Evolutionary conservation across 768 basidiomycete species (phyloP).

Genomic region (Boletus sp.): DNA sequence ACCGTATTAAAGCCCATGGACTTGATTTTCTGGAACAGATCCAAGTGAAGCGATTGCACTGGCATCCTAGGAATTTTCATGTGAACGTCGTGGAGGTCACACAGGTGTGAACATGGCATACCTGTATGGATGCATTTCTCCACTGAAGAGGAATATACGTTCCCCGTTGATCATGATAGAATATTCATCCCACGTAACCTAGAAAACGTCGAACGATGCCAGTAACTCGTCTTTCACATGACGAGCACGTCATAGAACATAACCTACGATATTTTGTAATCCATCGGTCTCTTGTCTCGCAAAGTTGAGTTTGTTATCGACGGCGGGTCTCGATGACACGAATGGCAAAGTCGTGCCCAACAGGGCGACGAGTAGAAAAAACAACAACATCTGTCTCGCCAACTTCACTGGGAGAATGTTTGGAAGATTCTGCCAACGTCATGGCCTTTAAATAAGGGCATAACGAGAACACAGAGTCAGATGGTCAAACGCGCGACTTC

Average conservation of each 20-base stretch:
- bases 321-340: constrained; percentile 6
- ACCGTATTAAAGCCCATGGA: constrained; percentile 40
- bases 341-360: constrained; percentile 9
- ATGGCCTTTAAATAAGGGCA: constrained; percentile 1
- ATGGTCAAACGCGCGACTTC: not conserved
- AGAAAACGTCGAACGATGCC: not conserved
- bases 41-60: constrained; percentile 37
- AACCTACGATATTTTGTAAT: constrained; percentile 18
- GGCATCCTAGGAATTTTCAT: constrained; percentile 28
- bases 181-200: constrained; percentile 59
- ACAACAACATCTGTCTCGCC: constrained; percentile 8
- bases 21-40: constrained; percentile 63
- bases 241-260: not conserved
- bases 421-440: not conserved
- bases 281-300: constrained; percentile 11
- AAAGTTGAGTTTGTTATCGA: constrained; percentile 16
- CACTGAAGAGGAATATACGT: constrained; percentile 56
- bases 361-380: constrained; percentile 8
- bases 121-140: constrained; percentile 64
- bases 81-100: not conserved
- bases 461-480: not conserved
- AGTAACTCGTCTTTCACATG: not conserved
- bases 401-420: not conserved
- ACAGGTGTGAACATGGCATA: not conserved
- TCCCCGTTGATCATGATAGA: constrained; percentile 59